These are phyloP conservation scores for Cytospora piceae DNA, from an alignment of 2,329 filamentous ascomycete genomes.

Conservation along the genomic window DNA sequence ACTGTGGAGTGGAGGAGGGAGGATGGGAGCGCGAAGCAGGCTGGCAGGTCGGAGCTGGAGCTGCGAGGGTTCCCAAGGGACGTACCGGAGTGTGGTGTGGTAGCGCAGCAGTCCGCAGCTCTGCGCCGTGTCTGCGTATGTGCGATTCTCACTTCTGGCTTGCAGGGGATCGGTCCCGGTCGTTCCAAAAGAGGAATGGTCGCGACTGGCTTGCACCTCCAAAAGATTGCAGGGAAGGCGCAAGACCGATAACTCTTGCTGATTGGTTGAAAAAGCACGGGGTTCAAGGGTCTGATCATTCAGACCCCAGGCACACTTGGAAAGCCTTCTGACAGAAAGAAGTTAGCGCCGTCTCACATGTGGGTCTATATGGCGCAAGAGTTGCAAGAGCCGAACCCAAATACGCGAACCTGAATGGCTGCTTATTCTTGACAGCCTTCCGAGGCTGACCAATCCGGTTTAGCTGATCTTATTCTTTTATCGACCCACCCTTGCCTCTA, in stretches of 20 bases:
- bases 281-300: conserved; percentile 19
- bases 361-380: conserved; percentile 1
- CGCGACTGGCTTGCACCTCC: conserved; percentile 15
- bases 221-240: conserved; percentile 23
- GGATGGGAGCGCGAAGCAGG: conserved; percentile 6
- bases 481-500: neutral
- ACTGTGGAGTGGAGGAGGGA: conserved; percentile 26
- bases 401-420: neutral
- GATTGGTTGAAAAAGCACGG: conserved; percentile 17
- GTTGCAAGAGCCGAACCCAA: neutral
- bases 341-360: neutral
- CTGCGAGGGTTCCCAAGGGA: conserved; percentile 21
- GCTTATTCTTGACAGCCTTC: neutral
- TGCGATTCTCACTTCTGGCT: neutral
- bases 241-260: conserved; percentile 8
- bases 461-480: neutral
- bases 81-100: conserved; percentile 2
- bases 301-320: conserved; percentile 16
- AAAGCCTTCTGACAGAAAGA: neutral
- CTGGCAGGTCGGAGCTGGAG: conserved; percentile 15
- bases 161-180: neutral
- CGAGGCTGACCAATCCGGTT: conserved; percentile 1
- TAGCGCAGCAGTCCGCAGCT: neutral
- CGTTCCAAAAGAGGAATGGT: conserved; percentile 15
- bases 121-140: conserved; percentile 1